Evolutionary conservation across 2,329 filamentous ascomycete species (phyloP).

Genomic region (Cladophialophora psammophila): DNA sequence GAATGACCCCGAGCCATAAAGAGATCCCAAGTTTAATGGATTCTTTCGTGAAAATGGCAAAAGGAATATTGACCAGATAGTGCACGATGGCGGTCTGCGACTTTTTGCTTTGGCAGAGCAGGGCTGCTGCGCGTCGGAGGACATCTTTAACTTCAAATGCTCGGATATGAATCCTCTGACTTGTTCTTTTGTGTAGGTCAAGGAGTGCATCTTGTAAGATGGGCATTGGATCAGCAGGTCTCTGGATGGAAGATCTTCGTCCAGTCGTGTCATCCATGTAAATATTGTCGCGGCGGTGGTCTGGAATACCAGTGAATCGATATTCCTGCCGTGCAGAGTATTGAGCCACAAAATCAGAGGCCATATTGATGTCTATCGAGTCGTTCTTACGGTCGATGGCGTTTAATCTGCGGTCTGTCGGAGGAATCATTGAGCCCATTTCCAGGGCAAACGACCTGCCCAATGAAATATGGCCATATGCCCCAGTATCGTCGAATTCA

Average conservation of each 20-base stretch:
- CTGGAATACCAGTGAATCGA: constrained; percentile 79
- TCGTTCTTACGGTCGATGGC: constrained; percentile 79
- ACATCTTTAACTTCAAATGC: constrained; percentile 80
- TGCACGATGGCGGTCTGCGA: constrained; percentile 82
- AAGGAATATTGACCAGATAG: constrained; percentile 90
- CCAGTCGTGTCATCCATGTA: constrained; percentile 30
- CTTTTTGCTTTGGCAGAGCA: constrained; percentile 79
- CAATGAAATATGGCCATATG: constrained; percentile 88
- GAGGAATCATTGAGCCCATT: constrained; percentile 85
- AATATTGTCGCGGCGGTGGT: constrained; percentile 55
- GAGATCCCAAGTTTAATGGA: constrained; percentile 96
- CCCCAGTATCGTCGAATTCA: constrained; percentile 88
- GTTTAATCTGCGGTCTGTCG: constrained; percentile 82
- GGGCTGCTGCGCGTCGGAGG: constrained; percentile 80
- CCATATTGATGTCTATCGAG: constrained; percentile 78
- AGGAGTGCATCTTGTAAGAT: constrained; percentile 67
- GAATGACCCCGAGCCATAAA: constrained; percentile 94
- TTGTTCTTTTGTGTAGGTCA: constrained; percentile 74
- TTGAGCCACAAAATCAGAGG: constrained; percentile 94
- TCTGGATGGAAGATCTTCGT: constrained; percentile 28
- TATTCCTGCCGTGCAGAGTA: constrained; percentile 98
- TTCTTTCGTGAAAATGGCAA: constrained; percentile 90
- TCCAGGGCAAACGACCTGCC: constrained; percentile 94
- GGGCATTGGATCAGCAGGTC: constrained; percentile 46
- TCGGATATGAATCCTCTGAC: constrained; percentile 72